Base-by-base conservation (phyloP, 768 basidiomycete species). In the Termitomyces sp. region DNA sequence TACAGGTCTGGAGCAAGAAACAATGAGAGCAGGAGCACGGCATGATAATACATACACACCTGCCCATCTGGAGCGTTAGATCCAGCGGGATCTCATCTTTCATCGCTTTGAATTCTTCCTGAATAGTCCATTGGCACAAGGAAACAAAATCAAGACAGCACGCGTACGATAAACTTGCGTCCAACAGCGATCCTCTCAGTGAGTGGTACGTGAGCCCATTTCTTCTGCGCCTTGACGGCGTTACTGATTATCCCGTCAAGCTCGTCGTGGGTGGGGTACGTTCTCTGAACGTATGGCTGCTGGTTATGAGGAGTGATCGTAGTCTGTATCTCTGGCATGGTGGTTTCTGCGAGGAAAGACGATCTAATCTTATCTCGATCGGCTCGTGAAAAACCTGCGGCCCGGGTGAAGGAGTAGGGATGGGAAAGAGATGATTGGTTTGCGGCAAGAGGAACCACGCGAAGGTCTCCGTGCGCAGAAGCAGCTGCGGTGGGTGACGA, bases 31-130 rank as follows among this genome's bases (percentile, higher is more conserved):
- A 20, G 5, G 9, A 48, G 12, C 3, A 20, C 20, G n/a, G 18
- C 47, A 51, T 16, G 7, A 41, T 5, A 44, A 29, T 34, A 71
- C 84, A 29, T 34, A 71, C 84, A 62, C 59, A 92, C 92, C 94
- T 77, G 37, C 96, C 96, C 90, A 99, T 98, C 73, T 97, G 92
- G 53, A 86, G 63, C 0, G 93, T 86, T 53, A 98, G 75, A 64
- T 98, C 94, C 33, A 81, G 66, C 0, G 85, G 83, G 15, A 92
- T 81, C 31, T 89, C 82, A 18, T 88, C 82, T 8, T 69, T 65
- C 68, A 77, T 72, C 5, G 70, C 69, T 61, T 74, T 77, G 59
- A 85, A 84, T 57, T 78, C 81, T 16, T 78, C 77, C 79, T 81
- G 18, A 34, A 52, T 34, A 37, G 10, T 20, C 2, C n/a, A 20